phyloP scores from a whole-genome alignment of 2,329 filamentous ascomycete genomes.

The Bipolaris cookei region DNA sequence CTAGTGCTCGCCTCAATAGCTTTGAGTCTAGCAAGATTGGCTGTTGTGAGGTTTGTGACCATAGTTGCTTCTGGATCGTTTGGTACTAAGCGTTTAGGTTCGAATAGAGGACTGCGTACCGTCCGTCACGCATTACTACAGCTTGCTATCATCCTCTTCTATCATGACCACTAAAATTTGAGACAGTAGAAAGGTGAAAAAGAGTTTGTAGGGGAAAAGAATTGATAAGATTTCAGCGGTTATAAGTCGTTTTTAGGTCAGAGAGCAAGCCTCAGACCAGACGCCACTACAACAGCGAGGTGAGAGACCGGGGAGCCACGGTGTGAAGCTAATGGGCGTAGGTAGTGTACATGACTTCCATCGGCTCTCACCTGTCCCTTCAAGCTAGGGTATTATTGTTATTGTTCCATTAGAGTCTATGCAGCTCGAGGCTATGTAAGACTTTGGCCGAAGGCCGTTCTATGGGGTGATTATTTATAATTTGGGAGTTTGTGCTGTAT shows the following conservation, averaged over 20 bases:
- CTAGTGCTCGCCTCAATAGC: not conserved
- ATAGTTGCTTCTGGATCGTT: not conserved
- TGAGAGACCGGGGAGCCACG: not conserved
- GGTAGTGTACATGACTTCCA: no score
- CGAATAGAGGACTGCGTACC: slow-evolving; percentile 1
- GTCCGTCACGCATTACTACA: not conserved
- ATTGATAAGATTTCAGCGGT: not conserved
- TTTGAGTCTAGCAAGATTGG: not conserved
- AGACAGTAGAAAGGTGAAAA: not conserved
- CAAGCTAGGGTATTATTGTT: no score
- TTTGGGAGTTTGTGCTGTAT: no score
- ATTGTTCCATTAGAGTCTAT: no score
- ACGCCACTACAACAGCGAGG: not conserved
- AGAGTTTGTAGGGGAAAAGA: not conserved
- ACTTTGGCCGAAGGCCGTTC: no score
- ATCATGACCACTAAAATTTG: not conserved
- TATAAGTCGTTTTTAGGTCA: not conserved
- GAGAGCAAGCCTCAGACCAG: not conserved
- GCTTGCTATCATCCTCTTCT: not conserved
- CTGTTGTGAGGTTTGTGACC: not conserved
- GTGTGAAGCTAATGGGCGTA: no score
- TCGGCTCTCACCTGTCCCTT: no score
- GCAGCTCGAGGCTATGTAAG: no score
- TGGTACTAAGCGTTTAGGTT: not conserved
- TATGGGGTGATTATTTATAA: no score